Base-by-base conservation (phyloP, 2,329 filamentous ascomycete species). In the Clarireedia hainanense region DNA sequence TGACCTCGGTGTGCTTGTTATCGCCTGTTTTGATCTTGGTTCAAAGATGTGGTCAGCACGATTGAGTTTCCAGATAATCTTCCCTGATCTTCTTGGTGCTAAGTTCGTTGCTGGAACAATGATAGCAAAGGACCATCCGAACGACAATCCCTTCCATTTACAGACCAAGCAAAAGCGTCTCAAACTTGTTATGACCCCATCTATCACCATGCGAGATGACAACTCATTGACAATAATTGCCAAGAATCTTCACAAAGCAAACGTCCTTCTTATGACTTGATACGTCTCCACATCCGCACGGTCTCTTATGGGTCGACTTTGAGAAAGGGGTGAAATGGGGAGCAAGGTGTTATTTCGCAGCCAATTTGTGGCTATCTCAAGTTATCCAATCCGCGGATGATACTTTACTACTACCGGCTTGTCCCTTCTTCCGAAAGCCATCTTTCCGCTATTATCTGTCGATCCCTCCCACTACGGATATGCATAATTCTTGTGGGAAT, bases 161-260 rank as follows among this genome's bases (percentile, higher is more conserved):
- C 77, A 80, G 68, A 68, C 72, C 5, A 72, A 73, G 62, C 77
- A 80, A 62, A 76, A 72, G 68, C 75, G 79, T 5, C 67, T 83
- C n/a, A 75, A 76, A 52, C 71, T 81, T 1, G 76, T 79, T 27
- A 75, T 79, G 5, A 80, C 79, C 0, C 80, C 80, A 0, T 73
- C 76, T 7, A 74, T 82, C 47, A 80, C 77, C 2, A 74, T 79
- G 61, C 73, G 78, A 34, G 78, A 80, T 59, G 78, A 81, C 39
- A 59, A 60, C 34, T 61, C 61, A 0, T 58, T 59, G 0, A 63
- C 61, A 0, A 57, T 59, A 2, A 37, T 52, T 15, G 50, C 50
- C 1, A 57, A 58, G 40, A 55, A 55, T 37, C 15, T 60, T 4
- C 50, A 49, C 42, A 54, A 30, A 64, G 61, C 55, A 50, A 70